Evolutionary conservation across 2,329 filamentous ascomycete species (phyloP).

Genomic region (Lachnellula cervina): DNA sequence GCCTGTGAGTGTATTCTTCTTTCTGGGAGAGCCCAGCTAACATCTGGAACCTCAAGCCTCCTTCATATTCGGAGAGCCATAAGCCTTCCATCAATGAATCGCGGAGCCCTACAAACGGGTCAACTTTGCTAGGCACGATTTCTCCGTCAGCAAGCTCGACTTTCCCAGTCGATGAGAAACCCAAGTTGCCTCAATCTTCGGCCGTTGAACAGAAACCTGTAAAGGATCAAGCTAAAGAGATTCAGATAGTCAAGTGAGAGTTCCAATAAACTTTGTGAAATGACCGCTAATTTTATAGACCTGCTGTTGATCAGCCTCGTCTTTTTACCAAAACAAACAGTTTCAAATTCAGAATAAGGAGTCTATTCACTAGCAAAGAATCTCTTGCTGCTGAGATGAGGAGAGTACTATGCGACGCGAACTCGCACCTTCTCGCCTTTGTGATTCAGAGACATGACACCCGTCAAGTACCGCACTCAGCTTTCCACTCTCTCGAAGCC

Average conservation of each 20-base stretch:
- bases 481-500: constrained; percentile 26
- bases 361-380: constrained; percentile 24
- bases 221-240: constrained; percentile 2
- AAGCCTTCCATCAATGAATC: neutral
- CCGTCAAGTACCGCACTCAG: constrained; percentile 23
- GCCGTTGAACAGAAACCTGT: constrained; percentile 1
- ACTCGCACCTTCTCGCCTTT: constrained; percentile 22
- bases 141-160: neutral
- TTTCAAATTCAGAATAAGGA: constrained; percentile 23
- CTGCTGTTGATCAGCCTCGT: constrained; percentile 9
- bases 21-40: neutral
- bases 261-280: neutral
- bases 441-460: constrained; percentile 15
- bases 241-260: constrained; percentile 2
- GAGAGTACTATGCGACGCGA: constrained; percentile 13
- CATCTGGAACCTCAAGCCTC: neutral
- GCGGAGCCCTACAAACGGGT: neutral
- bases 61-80: constrained; percentile 12
- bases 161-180: neutral
- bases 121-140: constrained; percentile 3
- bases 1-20: neutral
- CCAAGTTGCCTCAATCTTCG: neutral
- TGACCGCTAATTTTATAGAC: constrained; percentile 14
- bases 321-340: constrained; percentile 21
- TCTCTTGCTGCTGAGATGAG: constrained; percentile 28